Percentiles rank a stretch among this genome's conserved stretches.
Evolutionary conservation across 2,329 filamentous ascomycete genomes (phyloP).

Genomic region (Catunica adiposa): DNA sequence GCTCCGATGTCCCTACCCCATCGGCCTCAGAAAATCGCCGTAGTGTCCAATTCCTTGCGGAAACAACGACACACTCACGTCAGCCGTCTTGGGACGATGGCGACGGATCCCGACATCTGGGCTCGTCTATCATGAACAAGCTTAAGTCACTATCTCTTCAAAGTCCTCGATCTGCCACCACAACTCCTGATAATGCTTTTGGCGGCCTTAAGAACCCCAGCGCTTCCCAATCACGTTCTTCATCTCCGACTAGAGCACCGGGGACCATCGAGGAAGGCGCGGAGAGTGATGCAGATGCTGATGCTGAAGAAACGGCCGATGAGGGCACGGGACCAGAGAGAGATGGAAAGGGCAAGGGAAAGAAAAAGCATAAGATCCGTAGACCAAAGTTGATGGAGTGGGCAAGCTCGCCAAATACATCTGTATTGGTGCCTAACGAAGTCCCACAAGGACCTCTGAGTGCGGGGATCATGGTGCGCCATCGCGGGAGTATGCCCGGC

Average conservation of each 20-base stretch:
- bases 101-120: slow-evolving; percentile 42
- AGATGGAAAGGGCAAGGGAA: slow-evolving; percentile 34
- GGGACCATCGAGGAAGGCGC: slow-evolving; percentile 28
- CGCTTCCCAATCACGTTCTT: slow-evolving; percentile 18
- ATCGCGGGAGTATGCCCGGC: slow-evolving; percentile 51
- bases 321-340: slow-evolving; percentile 34
- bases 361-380: slow-evolving; percentile 48
- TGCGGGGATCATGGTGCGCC: slow-evolving; percentile 35
- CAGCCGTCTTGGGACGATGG: slow-evolving; percentile 50
- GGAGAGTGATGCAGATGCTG: slow-evolving; percentile 57
- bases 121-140: slow-evolving; percentile 57
- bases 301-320: slow-evolving; percentile 74
- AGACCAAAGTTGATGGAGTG: slow-evolving; percentile 34
- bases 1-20: background rate
- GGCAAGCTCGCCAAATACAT: slow-evolving; percentile 51
- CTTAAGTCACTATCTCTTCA: slow-evolving; percentile 54
- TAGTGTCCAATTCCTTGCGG: slow-evolving; percentile 58
- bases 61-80: slow-evolving; percentile 40
- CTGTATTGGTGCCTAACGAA: slow-evolving; percentile 21
- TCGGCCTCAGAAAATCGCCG: slow-evolving; percentile 21
- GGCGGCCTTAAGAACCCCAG: slow-evolving; percentile 17
- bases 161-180: slow-evolving; percentile 20
- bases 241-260: slow-evolving; percentile 24
- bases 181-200: slow-evolving; percentile 1
- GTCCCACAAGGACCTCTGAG: slow-evolving; percentile 17